Base-by-base conservation (phyloP, 2,329 filamentous ascomycete species). In the Curvularia lunata region DNA sequence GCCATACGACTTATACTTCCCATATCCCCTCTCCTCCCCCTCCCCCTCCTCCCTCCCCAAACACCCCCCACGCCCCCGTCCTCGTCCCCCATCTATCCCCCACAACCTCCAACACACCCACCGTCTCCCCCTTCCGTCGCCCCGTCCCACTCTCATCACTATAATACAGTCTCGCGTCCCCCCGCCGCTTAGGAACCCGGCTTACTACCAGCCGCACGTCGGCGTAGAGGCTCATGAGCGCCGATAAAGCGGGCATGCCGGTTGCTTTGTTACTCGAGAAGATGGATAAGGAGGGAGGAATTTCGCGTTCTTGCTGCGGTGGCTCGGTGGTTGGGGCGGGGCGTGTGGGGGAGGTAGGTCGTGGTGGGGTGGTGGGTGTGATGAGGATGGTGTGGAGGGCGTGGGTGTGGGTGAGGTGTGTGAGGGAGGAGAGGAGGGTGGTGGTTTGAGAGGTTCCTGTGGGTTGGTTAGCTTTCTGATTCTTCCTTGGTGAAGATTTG, bases 61-160 rank as follows among this genome's bases (percentile, higher is more conserved):
- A 71, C 6, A 40, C 46, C 0, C 66, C 75, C 79, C 80, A 83
- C 16, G 62, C 71, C 5, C 79, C 79, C 28, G 68, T 67, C 45
- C 78, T 68, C 8, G 65, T 68, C 13, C 65, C 75, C 55, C 65
- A 71, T 49, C 79, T 64, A 71, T 82, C 80, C 32, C 67, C 65
- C 56, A 82, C n/a, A 12, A 83, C 71, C 64, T 83, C 81, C 2
- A 82, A 30, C 23, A 82, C 77, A 48, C 67, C 67, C 32, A 74
- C 74, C 62, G 71, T 67, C 51, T 74, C 62, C 5, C 65, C 62
- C 23, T 63, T 60, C 56, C 48, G 57, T 41, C 59, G 61, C 25
- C 58, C 9, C 7, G 9, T 30, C 27, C 27, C 41, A 7, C 16
- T 12, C 6, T 28, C 55, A 32, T 63, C 63, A 3, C 59, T 62